Evolutionary conservation across 208 protist genomes (phyloP).

Genomic region (Strigomonas culicis): DNA sequence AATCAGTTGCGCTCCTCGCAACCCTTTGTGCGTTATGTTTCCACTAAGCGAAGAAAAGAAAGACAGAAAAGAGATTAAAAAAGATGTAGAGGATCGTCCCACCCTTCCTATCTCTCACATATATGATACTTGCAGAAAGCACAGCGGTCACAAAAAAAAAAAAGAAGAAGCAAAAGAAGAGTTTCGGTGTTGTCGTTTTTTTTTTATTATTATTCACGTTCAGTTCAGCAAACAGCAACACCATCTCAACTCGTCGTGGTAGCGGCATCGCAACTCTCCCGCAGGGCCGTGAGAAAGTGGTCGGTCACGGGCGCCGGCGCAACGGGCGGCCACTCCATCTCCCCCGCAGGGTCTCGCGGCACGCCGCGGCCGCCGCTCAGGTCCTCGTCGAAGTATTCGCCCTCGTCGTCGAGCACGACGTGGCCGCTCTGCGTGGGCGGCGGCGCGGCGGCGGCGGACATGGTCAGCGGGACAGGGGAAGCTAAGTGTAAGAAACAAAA

Average conservation of each 20-base stretch:
- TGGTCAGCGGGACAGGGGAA: too few relatives aligned
- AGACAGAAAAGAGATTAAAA: constrained; percentile 18
- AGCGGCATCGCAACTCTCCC: neutral
- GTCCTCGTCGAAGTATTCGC: constrained; percentile 83
- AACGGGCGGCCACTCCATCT: constrained; percentile 40
- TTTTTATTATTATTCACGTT: too few relatives aligned
- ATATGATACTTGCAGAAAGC: neutral
- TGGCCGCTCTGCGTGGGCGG: constrained; percentile 7
- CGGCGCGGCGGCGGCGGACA: neutral
- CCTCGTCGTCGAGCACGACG: constrained; percentile 51
- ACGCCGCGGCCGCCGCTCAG: constrained; percentile 71
- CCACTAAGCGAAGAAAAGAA: constrained; percentile 6
- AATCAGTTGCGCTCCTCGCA: neutral
- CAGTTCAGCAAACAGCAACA: too few relatives aligned
- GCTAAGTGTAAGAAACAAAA: too few relatives aligned
- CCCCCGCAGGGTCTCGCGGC: constrained; percentile 47
- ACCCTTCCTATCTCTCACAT: neutral
- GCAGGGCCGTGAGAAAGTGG: constrained; percentile 21
- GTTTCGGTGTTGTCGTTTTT: neutral
- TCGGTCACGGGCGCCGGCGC: constrained; percentile 22
- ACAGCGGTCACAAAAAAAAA: constrained; percentile 3
- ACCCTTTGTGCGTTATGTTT: neutral
- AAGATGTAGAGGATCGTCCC: constrained; percentile 8
- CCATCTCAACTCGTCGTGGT: too few relatives aligned
- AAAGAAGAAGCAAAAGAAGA: constrained; percentile 6